Evolutionary conservation across 768 basidiomycete species (phyloP).

Genomic region (Inosperma sp.): DNA sequence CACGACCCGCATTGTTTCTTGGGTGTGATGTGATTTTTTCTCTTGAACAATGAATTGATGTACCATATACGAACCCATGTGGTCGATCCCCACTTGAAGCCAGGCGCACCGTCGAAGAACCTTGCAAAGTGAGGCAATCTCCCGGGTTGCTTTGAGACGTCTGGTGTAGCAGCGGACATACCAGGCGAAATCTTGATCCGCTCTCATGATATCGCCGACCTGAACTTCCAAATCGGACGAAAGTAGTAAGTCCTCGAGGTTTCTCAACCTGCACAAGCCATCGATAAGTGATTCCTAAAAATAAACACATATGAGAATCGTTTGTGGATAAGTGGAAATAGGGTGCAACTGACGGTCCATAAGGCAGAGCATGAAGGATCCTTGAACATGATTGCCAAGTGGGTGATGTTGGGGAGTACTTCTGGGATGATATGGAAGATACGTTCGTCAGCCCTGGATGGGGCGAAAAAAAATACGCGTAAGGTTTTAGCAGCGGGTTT

Average conservation of each 20-base stretch:
- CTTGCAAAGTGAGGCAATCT: slow-evolving; percentile 1
- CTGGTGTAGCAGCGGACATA: slow-evolving; percentile 10
- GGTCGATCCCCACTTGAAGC: slow-evolving; percentile 1
- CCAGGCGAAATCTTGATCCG: slow-evolving; percentile 7
- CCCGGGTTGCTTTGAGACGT: slow-evolving; percentile 4
- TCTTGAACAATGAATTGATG: slow-evolving; percentile 13
- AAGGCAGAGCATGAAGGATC: background rate
- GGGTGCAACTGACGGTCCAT: background rate
- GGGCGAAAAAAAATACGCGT: slow-evolving; percentile 1
- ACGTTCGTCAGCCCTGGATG: background rate
- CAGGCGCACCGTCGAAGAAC: slow-evolving; percentile 6
- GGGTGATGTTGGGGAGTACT: slow-evolving; percentile 5
- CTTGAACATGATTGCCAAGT: slow-evolving; percentile 1
- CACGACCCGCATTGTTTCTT: background rate
- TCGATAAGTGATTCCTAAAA: slow-evolving; percentile 8
- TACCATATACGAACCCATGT: background rate
- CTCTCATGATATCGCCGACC: background rate
- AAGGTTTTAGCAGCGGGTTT: slow-evolving; percentile 9
- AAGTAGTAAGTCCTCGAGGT: slow-evolving; percentile 10
- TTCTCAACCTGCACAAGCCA: background rate
- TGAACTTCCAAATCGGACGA: slow-evolving; percentile 12
- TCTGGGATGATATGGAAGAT: slow-evolving; percentile 8
- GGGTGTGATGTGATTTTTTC: background rate
- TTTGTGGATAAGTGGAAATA: background rate
- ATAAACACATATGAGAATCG: background rate